Base-by-base conservation (phyloP, 1,284 basidiomycete species). In the Sparassis latifolia region DNA sequence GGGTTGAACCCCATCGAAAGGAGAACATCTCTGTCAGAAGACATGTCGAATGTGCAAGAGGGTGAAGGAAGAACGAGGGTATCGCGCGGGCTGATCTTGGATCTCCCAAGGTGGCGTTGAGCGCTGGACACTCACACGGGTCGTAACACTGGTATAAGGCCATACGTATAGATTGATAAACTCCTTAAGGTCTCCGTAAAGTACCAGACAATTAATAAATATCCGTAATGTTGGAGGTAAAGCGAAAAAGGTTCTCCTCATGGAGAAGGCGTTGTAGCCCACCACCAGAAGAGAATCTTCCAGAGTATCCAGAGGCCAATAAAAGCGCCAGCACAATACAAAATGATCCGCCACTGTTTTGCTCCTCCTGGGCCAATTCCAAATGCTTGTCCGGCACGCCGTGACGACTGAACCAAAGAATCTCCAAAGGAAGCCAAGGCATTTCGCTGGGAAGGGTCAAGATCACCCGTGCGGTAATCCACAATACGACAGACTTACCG, bases 1-100 rank as follows among this genome's bases (percentile, higher is more conserved):
- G 78, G 63, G 55, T 91, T 87, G 57, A 94, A 94, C 10, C 92
- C 92, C 89, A 94, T 93, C n/a, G 79, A 71, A 4, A 91, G 59
- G 12, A 95, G 75, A 10, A 83, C 81, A n/a, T 90, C 86, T 69
- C 81, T 84, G 68, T 94, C 91, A 47, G 80, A 53, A 7, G 42
- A 70, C 82, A 84, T 84, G 1, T 42, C 51, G 6, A 9, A 28
- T 29, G 33, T 29, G 33, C 27, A 29, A 45, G 44, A 12, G 1
- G 42, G 9, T 30, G 20, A 20, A 20, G 20, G 20, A 20, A 20
- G 20, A 20, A 20, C 20, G 20, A 20, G 20, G 20, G 20, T 20
- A 20, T 20, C 20, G 20, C 20, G 20, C 20, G 20, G 20, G 20
- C 20, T 20, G 20, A 20, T 20, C 20, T 20, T 20, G 20, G 20